Base-by-base conservation (phyloP, 768 basidiomycete genomes). In the Mycena kentingensis region DNA sequence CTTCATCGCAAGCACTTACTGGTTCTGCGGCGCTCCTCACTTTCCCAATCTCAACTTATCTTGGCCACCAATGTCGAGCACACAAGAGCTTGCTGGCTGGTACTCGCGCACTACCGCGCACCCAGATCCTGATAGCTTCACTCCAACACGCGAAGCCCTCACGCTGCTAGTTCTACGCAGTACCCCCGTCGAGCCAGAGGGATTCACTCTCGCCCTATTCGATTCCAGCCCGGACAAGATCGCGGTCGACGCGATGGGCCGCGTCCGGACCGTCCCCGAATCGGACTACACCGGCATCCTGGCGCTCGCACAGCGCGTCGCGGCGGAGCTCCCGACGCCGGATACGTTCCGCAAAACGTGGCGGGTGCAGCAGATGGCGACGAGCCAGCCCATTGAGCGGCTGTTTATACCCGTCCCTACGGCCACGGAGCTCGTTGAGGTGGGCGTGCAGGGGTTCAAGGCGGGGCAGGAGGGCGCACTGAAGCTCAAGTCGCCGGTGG, bases 191-290 rank as follows among this genome's bases (percentile, higher is more conserved):
- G 72, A 72, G 43, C 62, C 60, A 15, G 65, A 70, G 38, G 72
- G 72, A 10, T 70, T 76, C 46, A 69, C 70, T 0, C 62, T 74
- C 24, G 70, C 72, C 5, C 46, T 76, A 1, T 76, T 73, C 54
- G 46, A 56, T n/a, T 28, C 47, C 28, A 57, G 57, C 13, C 31
- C 56, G 29, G 49, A 58, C 15, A 48, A 56, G 11, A 42, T 69
- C 13, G 67, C 70, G 1, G 63, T 75, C 12, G 70, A 74, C 48
- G 62, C 68, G 1, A 34, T 66, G 6, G 74, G 73, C 0, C 59
- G 62, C 27, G 65, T 70, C 1, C 54, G 67, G 2, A 18, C 61
- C 32, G 54, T 73, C 19, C 26, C 52, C 11, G 50, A 67, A 8
- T 48, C 54, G 25, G 71, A 74, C 49, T 63, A 65, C 31, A 18